A percentile compares a stretch with the other conserved stretches of the same genome.
phyloP scores from a whole-genome alignment of 2,329 filamentous ascomycete genomes.

The Pestalotiopsis sp. region DNA sequence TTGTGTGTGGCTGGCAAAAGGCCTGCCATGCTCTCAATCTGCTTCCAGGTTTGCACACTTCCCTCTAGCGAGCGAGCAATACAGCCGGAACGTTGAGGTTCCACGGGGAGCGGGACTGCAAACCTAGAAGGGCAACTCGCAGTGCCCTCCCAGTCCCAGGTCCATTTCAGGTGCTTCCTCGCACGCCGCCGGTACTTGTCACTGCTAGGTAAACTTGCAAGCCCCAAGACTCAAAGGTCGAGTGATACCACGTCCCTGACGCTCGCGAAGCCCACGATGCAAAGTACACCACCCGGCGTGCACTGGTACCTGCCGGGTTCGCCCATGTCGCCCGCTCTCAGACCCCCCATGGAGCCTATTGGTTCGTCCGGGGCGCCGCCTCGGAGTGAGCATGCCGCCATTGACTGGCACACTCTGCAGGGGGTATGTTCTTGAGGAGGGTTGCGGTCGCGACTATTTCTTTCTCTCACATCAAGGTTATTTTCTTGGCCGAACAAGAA shows the following conservation, averaged over 20 bases:
- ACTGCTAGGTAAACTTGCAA: too few species aligned
- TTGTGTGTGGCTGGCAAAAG: not conserved
- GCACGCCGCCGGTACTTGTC: not conserved
- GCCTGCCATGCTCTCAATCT: not conserved
- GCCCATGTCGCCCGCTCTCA: conserved; percentile 9
- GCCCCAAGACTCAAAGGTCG: not conserved
- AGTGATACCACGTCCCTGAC: not conserved
- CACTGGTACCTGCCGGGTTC: conserved; percentile 6
- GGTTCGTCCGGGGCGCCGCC: not conserved
- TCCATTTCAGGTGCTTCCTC: conserved; percentile 8
- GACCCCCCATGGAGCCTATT: conserved; percentile 2
- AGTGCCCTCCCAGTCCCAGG: not conserved
- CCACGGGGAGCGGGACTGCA: conserved; percentile 2
- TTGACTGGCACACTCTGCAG: not conserved
- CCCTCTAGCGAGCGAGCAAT: not conserved
- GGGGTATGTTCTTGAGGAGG: not conserved
- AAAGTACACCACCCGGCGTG: not conserved
- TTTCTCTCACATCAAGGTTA: not conserved
- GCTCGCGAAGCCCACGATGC: too few species aligned
- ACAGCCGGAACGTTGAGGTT: conserved; percentile 6
- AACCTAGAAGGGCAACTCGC: conserved; percentile 5
- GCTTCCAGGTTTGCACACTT: not conserved
- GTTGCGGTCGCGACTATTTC: not conserved
- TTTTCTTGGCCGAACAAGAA: not conserved
- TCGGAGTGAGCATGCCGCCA: conserved; percentile 3